Base-by-base conservation (phyloP, 2,329 filamentous ascomycete genomes). In the Venturia carpophila region DNA sequence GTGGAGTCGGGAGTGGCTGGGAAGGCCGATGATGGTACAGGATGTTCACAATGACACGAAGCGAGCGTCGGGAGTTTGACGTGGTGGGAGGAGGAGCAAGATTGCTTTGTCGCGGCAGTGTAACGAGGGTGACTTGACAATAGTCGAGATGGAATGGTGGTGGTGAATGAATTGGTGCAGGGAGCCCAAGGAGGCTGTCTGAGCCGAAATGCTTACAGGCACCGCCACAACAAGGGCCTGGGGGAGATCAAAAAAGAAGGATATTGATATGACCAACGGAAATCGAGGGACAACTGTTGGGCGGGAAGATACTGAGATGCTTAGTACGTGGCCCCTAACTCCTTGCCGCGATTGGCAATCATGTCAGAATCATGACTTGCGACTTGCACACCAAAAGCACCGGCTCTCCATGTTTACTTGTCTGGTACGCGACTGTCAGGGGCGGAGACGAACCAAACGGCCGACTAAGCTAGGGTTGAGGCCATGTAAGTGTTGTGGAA, bases 11-110 rank as follows among this genome's bases (percentile, higher is more conserved):
- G 30, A n/a, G 27, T n/a, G 5, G 52, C 27, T 58, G 52, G 30
- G 19, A 58, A 58, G 52, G 30, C 52, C n/a, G 52, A 58, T n/a
- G 52, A 58, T 58, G 52, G 52, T 58, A 58, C 30, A 37, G 19
- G 27, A 17, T 15, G 27, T 39, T 58, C 9, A 58, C 52, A 37
- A 37, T 58, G 37, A 58, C 52, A 58, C 52, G 30, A 58, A 58
- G 52, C 52, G 52, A 58, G 52, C 30, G 52, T 58, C 52, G 27
- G 52, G 30, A 37, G 17, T 58, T 19, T 37, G 1, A 7, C 24
- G 52, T 17, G 47, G 21, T 9, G 47, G 47, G 13, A 2, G 47
- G 21, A 13, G 15, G 47, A 27, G n/a, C n/a, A 49, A 49, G 45
- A n/a, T 24, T 49, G 34, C 24, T 56, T 5, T 17, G 11, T 27